Percentiles rank a stretch among this genome's conserved stretches.
Conservation (phyloP, 129 eudicot species). For the Tagetes patula region DNA sequence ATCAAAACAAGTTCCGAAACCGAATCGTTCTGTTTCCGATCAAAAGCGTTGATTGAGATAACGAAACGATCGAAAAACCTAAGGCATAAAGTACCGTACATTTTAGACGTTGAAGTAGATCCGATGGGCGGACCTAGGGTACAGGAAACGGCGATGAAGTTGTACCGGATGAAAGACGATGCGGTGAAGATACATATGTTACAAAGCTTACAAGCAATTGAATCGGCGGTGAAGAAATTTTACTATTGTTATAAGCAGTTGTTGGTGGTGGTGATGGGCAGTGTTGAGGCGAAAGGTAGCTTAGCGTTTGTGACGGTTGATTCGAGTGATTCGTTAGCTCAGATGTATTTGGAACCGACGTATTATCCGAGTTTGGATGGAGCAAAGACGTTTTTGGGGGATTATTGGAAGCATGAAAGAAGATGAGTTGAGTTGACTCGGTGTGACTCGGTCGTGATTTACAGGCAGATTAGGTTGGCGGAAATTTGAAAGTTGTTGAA, state of each 20-base stretch:
- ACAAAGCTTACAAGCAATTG: constrained; percentile 78
- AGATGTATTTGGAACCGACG: constrained; percentile 68
- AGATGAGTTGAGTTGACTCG: constrained; percentile 5
- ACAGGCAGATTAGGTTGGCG: constrained; percentile 42
- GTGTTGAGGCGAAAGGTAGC: constrained; percentile 67
- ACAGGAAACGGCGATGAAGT: constrained; percentile 81
- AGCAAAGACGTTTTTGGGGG: constrained; percentile 85
- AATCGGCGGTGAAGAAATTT: constrained; percentile 74
- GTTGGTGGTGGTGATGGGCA: constrained; percentile 69
- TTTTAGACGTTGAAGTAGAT: constrained; percentile 80
- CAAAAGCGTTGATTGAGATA: constrained; percentile 50
- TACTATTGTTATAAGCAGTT: constrained; percentile 69
- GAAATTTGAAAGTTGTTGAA: constrained; percentile 27
- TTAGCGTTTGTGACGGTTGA: constrained; percentile 39
- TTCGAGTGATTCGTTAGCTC: constrained; percentile 59
- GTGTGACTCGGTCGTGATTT: constrained; percentile 17
- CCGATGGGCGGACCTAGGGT: constrained; percentile 88
- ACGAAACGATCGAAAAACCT: constrained; percentile 61
- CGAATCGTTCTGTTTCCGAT: constrained; percentile 74
- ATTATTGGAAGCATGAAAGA: constrained; percentile 53
- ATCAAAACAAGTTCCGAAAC: constrained; percentile 50
- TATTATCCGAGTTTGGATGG: constrained; percentile 97
- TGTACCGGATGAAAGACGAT: constrained; percentile 49
- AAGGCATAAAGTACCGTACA: constrained; percentile 74
- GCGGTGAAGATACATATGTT: constrained; percentile 61